Evolutionary conservation across 441 rosid species (phyloP), one percentile per base, ranked within the genome.

Genomic region (Populus hybrid): DNA sequence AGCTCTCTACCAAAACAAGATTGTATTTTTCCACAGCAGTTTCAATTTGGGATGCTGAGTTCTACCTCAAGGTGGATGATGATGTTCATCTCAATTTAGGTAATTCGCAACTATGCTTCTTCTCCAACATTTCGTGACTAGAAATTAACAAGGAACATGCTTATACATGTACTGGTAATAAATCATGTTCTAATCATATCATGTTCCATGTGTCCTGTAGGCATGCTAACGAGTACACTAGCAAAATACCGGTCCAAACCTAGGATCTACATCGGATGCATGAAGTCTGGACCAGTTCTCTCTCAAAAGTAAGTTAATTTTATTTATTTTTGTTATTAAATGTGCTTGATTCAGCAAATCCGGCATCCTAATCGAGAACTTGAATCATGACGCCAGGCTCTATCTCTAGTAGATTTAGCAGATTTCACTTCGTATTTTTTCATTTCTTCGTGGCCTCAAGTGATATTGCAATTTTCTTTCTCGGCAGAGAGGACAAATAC

Each of bases 251-350:
- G 93, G 63, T 77, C 88, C 59, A 95, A 87, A 80, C 93, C 95
- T 0, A 82, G 94, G 77, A 80, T 89, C 21, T 95, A 93, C 76
- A 90, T 95, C 14, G 99, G 99, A 1, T 95, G 99, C 87, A 95
- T 95, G 99, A 95, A 93, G 76, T 93, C 99, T 3, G 98, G 99
- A 2, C 98, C 99, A 1, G 97, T 95, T 76, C 89, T 95, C 14
- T 85, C 89, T 36, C 88, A 87, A 36, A 88, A 91, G 98, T 95
- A 83, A 86, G 87, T 70, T 68, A 5, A 34, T 40, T 11, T 1
- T 50, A 16, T 50, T 16, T 50, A 50, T 50, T 5, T 50, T 50
- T 50, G n/a, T 0, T 16, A 50, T 50, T 46, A 46, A 46, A 46
- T 12, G 6, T 14, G 57, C 57, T 46, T 46, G 16, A 46, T 46